Base-by-base conservation (phyloP, 805 yeast genomes). In the Ogataea nakhonphanomensis region DNA sequence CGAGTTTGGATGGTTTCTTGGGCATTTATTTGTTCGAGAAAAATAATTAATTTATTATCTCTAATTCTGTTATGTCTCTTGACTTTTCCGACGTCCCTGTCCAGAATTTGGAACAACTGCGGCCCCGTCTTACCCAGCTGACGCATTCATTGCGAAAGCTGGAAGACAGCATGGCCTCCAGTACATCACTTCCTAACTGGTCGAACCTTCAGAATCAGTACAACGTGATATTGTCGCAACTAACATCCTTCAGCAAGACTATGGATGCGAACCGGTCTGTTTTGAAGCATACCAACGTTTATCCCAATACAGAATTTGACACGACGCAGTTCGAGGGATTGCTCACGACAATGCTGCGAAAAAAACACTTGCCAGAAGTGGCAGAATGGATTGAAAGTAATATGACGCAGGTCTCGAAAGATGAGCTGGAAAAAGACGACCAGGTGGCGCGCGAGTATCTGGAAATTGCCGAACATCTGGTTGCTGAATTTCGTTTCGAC, bases 351-450 rank as follows among this genome's bases (percentile, higher is more conserved):
- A 67, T 93, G 44, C 62, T 93, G 44, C 73, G 98, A 43, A 93
- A 90, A 59, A 91, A 90, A 58, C 82, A 83, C 35, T 67, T 86
- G 8, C 98, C 99, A 0, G 97, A 90, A 47, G 95, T 91, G 2
- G 85, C 80, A 37, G 84, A 78, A 33, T 91, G 98, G 97, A 75
- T 89, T 7, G 58, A 61, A 12, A 55, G 59, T 21, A 36, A 43
- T 25, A 35, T 30, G 13, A 35, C 40, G 10, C 41, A 41, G 9
- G 41, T 33, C 5, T 66, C 62, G 34, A 58, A 52, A 28, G 54
- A 48, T 35, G 54, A 45, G 11, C 46, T 61, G 7, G 50, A 51
- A 5, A 53, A 50, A n/a, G 82, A 78, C 46, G 87, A 83, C 48
- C 81, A 79, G 30, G 69, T 84, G 34, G 75, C 86, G n/a, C 70